A percentile compares a stretch with the other conserved stretches of the same genome.
Conservation (phyloP, 1,284 basidiomycete genomes). For the Pascua sp. region DNA sequence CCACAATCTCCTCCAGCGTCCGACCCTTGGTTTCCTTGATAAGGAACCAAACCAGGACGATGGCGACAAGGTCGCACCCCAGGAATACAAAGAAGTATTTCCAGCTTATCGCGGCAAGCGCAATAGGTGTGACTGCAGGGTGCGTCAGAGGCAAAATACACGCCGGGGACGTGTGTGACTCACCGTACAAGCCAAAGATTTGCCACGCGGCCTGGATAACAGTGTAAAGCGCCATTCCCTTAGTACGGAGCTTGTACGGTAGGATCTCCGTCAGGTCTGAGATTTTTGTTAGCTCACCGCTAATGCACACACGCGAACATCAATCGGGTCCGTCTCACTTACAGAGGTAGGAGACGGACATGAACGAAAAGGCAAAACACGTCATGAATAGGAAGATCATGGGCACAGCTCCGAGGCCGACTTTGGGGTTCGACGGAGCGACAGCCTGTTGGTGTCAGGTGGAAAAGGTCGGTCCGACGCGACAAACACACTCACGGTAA, state of each 20-base stretch:
- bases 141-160: too few species aligned
- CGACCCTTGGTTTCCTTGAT: conserved; percentile 28
- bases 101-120: conserved; percentile 23
- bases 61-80: conserved; percentile 18
- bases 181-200: conserved; percentile 10
- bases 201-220: background rate
- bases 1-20: conserved; percentile 21
- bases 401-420: background rate
- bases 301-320: too few species aligned
- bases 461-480: too few species aligned
- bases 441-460: conserved; percentile 4
- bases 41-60: conserved; percentile 8
- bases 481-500: background rate
- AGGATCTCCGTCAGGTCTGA: conserved; percentile 16
- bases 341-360: background rate
- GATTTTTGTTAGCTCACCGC: too few species aligned
- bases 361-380: conserved; percentile 11
- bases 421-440: conserved; percentile 3
- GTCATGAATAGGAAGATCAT: too few species aligned
- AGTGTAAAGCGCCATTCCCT: conserved; percentile 7
- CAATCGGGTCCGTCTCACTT: too few species aligned
- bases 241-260: conserved; percentile 11
- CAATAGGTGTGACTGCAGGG: conserved; percentile 13
- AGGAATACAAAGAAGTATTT: conserved; percentile 28
- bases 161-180: too few species aligned